Conservation (phyloP, 352 stramenopile species). For the Elongisporangium undulatum region DNA sequence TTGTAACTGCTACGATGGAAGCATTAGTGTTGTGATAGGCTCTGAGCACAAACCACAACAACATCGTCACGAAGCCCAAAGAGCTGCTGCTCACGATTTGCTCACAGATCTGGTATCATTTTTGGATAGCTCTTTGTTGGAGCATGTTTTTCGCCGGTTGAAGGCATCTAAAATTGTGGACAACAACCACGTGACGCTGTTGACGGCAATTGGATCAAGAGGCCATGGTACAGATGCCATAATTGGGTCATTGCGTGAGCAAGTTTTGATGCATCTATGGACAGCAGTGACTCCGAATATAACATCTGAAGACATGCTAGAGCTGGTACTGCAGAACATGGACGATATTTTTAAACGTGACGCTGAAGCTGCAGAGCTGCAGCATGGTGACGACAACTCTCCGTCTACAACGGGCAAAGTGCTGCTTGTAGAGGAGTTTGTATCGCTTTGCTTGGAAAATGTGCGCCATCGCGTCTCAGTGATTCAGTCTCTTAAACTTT, state of each 20-base stretch:
- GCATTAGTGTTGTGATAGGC: constrained; percentile 2
- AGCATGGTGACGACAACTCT: neutral
- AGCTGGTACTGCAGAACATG: constrained; percentile 29
- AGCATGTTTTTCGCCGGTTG: constrained; percentile 22
- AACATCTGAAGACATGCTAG: constrained; percentile 15
- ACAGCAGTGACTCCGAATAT: constrained; percentile 11
- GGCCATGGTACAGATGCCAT: neutral
- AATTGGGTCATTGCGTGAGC: constrained; percentile 15
- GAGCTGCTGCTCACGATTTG: constrained; percentile 34
- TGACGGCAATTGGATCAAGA: constrained; percentile 21
- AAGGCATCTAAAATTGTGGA: constrained; percentile 19
- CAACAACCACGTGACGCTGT: constrained; percentile 22
- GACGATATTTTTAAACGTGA: constrained; percentile 22
- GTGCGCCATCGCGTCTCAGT: constrained; percentile 14
- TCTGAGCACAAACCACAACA: constrained; percentile 4
- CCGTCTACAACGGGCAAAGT: neutral
- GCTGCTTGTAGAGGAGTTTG: constrained; percentile 17
- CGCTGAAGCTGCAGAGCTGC: constrained; percentile 4
- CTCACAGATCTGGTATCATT: constrained; percentile 54
- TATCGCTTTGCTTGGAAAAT: constrained; percentile 20
- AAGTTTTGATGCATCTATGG: constrained; percentile 45
- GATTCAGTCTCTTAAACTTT: constrained; percentile 23
- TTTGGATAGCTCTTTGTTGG: constrained; percentile 29
- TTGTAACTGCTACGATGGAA: constrained; percentile 48
- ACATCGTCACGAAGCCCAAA: constrained; percentile 42